Evolutionary conservation across 208 protist genomes (phyloP).

Genomic region (Pavlovales sp.): DNA sequence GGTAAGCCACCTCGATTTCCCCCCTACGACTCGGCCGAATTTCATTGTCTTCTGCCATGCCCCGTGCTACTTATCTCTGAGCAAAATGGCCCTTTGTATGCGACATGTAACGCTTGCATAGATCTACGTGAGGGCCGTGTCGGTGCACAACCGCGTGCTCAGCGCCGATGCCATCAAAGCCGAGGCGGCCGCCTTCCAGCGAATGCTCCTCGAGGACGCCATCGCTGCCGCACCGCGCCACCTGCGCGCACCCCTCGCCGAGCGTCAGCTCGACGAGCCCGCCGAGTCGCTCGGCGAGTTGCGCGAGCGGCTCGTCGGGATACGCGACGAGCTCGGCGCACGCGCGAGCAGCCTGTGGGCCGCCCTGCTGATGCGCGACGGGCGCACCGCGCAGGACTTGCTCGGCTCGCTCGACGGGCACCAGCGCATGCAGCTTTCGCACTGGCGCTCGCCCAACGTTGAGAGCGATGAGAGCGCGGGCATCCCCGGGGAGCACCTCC

Average conservation of each 20-base stretch:
- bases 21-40: too few relatives aligned
- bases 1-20: too few relatives aligned
- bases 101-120: too few relatives aligned
- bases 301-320: neutral
- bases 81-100: too few relatives aligned
- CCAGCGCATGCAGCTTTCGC: neutral
- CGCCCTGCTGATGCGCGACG: neutral
- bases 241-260: neutral
- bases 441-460: neutral
- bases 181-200: neutral
- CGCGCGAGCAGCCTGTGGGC: neutral
- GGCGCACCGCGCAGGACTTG: neutral
- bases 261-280: neutral
- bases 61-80: too few relatives aligned
- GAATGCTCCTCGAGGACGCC: slow-evolving; percentile 19
- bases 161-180: neutral
- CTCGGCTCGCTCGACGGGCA: neutral
- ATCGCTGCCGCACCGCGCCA: neutral
- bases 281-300: neutral
- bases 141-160: neutral
- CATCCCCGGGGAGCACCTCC: neutral
- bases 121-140: slow-evolving; percentile 4
- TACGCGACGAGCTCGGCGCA: neutral
- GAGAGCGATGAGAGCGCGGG: neutral
- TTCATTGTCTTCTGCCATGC: too few relatives aligned